phyloP scores from a whole-genome alignment of 441 rosid species.

The Bocquillonia castaneifolia region DNA sequence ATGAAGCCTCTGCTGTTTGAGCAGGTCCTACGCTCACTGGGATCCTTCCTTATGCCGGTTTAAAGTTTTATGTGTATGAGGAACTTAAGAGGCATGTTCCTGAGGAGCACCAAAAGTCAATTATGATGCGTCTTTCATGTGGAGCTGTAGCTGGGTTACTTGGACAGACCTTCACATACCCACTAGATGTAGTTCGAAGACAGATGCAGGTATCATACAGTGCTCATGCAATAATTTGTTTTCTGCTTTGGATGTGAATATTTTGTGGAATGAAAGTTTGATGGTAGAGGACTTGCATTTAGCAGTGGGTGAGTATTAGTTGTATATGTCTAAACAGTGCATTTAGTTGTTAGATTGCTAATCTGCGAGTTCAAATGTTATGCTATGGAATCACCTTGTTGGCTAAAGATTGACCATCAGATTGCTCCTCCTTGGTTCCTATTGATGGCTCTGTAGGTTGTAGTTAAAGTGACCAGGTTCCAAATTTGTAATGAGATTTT shows the following conservation, averaged over 20 bases:
- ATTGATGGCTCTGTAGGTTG: not conserved
- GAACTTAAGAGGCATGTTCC: slow-evolving; percentile 83
- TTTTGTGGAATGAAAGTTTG: not conserved
- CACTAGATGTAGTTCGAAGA: slow-evolving; percentile 89
- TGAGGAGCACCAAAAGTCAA: slow-evolving; percentile 84
- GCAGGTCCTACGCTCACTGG: slow-evolving; percentile 90
- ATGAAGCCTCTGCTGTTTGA: slow-evolving; percentile 19
- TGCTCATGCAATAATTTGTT: not conserved
- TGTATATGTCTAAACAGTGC: not conserved
- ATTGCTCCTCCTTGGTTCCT: not conserved
- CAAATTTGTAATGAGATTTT: slow-evolving; percentile 1
- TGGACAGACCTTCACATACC: slow-evolving; percentile 92
- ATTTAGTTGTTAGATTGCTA: not conserved
- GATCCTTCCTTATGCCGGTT: slow-evolving; percentile 89
- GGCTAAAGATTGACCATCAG: not conserved
- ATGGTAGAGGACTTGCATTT: not conserved
- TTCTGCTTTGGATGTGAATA: not conserved
- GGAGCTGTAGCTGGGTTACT: slow-evolving; percentile 92
- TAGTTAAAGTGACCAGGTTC: not conserved
- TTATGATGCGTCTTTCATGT: slow-evolving; percentile 79
- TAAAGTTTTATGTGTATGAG: slow-evolving; percentile 87
- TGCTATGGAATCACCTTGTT: not conserved
- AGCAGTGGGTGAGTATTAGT: not conserved
- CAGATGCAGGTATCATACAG: slow-evolving; percentile 78
- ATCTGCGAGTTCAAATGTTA: not conserved